Percentiles rank a stretch among this genome's conserved stretches.
Conservation (phyloP, 2,329 filamentous ascomycete genomes). For the Phialophora chinensis region DNA sequence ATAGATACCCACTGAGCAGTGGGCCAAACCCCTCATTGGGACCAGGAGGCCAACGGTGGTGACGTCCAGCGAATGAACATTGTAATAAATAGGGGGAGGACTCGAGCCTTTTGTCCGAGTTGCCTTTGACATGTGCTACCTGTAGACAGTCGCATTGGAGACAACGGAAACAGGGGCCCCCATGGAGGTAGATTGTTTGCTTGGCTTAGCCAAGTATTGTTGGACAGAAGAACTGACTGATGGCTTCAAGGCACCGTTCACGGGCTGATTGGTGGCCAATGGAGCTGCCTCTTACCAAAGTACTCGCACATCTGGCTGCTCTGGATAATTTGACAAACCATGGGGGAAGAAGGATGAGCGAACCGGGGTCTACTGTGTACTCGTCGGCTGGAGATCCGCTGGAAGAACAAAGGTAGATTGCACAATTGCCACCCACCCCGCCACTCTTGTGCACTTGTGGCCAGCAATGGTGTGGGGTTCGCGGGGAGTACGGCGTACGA, state of each 20-base stretch:
- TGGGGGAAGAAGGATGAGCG: background rate
- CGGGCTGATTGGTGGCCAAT: background rate
- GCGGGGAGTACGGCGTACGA: no score
- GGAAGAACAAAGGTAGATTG: no score
- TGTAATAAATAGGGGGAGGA: background rate
- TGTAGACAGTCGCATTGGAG: background rate
- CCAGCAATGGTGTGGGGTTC: background rate
- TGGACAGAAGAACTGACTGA: background rate
- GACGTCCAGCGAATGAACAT: background rate
- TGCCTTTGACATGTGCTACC: background rate
- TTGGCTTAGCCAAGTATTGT: background rate
- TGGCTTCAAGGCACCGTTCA: no score
- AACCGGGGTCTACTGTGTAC: no score
- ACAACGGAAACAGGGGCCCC: background rate
- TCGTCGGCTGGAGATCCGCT: background rate
- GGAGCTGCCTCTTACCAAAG: background rate
- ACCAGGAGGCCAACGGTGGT: background rate
- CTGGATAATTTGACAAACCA: background rate
- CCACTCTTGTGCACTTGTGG: no score
- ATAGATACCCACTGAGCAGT: background rate
- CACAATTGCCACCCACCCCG: background rate
- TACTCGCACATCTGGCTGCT: background rate
- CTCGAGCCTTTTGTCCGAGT: background rate
- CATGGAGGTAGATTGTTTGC: background rate
- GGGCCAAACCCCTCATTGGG: background rate